Conservation (phyloP, 768 basidiomycete genomes). For the Dioszegia crocea region DNA sequence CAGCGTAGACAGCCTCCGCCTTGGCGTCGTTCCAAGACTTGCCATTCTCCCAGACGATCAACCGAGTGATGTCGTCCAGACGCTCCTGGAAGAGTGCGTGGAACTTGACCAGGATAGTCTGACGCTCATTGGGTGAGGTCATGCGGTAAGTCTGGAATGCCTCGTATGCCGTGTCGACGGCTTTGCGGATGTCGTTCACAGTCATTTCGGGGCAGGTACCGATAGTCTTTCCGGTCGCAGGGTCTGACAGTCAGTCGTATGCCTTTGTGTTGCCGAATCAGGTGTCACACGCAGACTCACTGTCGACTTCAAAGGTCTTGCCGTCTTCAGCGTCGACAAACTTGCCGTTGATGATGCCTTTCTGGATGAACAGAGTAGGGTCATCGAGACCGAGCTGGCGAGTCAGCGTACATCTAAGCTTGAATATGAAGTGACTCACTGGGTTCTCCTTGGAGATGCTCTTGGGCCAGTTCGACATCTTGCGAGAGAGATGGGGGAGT, state of each 20-base stretch:
- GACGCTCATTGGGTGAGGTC: conserved; percentile 78
- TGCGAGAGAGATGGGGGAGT: not conserved
- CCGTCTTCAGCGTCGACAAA: conserved; percentile 78
- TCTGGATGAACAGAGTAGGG: conserved; percentile 64
- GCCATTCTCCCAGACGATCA: conserved; percentile 91
- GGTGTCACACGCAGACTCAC: conserved; percentile 53
- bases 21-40: conserved; percentile 81
- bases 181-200: conserved; percentile 71
- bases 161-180: conserved; percentile 72
- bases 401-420: conserved; percentile 1
- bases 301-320: conserved; percentile 67
- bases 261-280: too few species aligned
- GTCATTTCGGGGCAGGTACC: conserved; percentile 89
- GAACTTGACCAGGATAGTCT: conserved; percentile 77
- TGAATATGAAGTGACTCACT: conserved; percentile 16
- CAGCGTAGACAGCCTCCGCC: conserved; percentile 71
- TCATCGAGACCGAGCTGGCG: conserved; percentile 61
- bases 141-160: conserved; percentile 82
- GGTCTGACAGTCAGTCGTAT: conserved; percentile 60
- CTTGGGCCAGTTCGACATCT: conserved; percentile 42
- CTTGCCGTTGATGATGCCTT: conserved; percentile 77
- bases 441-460: conserved; percentile 38
- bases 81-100: conserved; percentile 74
- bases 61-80: conserved; percentile 75
- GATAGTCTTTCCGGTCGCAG: conserved; percentile 75